Percentiles rank a stretch among this genome's conserved stretches.
Conservation (phyloP, 2,329 filamentous ascomycete genomes). For the Paraphaeosphaeria minitans region DNA sequence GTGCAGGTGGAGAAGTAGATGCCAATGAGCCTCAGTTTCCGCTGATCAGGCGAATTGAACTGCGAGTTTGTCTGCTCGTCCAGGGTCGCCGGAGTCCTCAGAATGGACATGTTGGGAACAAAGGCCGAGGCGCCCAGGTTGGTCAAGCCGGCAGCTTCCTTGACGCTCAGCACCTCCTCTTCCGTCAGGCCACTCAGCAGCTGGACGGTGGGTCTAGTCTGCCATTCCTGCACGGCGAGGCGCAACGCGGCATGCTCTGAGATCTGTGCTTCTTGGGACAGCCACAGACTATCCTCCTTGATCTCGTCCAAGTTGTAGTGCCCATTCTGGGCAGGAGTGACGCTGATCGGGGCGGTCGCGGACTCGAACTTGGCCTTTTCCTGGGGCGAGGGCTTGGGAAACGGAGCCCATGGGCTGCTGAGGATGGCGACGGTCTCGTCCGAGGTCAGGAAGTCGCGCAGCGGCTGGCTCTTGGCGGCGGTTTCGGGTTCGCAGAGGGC, state of each 20-base stretch:
- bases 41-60: constrained; percentile 67
- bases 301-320: constrained; percentile 77
- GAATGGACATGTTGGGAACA: constrained; percentile 51
- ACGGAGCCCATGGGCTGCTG: constrained; percentile 70
- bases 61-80: constrained; percentile 40
- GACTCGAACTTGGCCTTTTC: constrained; percentile 78
- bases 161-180: constrained; percentile 77
- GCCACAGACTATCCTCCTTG: constrained; percentile 84
- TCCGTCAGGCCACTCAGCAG: constrained; percentile 74
- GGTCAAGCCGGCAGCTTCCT: constrained; percentile 71
- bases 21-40: constrained; percentile 70
- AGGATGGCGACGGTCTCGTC: constrained; percentile 71
- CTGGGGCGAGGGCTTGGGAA: constrained; percentile 64
- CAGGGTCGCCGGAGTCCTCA: constrained; percentile 31
- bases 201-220: constrained; percentile 75
- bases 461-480: constrained; percentile 36
- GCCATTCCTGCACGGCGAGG: constrained; percentile 81
- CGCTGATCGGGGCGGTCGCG: constrained; percentile 84
- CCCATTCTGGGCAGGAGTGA: constrained; percentile 69
- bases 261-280: constrained; percentile 77
- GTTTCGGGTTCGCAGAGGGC: constrained; percentile 58
- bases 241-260: constrained; percentile 84
- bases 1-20: constrained; percentile 75
- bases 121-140: constrained; percentile 62
- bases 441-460: constrained; percentile 74